Evolutionary conservation across 768 basidiomycete genomes (phyloP).

Genomic region (Russula dissimulans): DNA sequence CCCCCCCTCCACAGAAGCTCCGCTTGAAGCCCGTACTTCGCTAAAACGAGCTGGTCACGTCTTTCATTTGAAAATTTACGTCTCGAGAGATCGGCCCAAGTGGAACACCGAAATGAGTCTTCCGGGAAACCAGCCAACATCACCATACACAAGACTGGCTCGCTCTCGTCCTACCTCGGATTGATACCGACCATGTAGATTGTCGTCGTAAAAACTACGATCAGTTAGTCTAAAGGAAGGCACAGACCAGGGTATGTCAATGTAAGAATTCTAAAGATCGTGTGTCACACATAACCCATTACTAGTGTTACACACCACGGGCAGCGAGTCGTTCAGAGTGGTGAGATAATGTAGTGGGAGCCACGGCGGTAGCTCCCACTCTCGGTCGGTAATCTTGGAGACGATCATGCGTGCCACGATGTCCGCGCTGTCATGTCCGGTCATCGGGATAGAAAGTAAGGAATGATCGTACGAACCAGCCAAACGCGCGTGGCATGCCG

Average conservation of each 20-base stretch:
- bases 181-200: not conserved
- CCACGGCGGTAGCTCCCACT: slow-evolving; percentile 53
- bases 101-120: not conserved
- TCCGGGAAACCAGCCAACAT: no score
- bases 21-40: not conserved
- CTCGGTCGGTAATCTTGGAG: slow-evolving; percentile 35
- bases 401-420: slow-evolving; percentile 49
- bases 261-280: not conserved
- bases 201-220: not conserved
- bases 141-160: not conserved
- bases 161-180: not conserved
- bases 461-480: slow-evolving; percentile 39
- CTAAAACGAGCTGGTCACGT: not conserved
- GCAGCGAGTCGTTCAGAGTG: not conserved
- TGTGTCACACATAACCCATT: not conserved
- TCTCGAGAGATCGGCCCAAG: not conserved
- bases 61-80: not conserved
- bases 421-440: slow-evolving; percentile 42
- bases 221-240: not conserved
- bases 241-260: not conserved
- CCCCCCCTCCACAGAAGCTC: not conserved
- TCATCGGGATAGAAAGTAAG: not conserved
- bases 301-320: not conserved
- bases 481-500: slow-evolving; percentile 71
- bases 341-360: slow-evolving; percentile 38